Evolutionary conservation across 2,329 filamentous ascomycete genomes (phyloP), one percentile per base, ranked within the genome.

Genomic region (Penicillium sclerotiorum): DNA sequence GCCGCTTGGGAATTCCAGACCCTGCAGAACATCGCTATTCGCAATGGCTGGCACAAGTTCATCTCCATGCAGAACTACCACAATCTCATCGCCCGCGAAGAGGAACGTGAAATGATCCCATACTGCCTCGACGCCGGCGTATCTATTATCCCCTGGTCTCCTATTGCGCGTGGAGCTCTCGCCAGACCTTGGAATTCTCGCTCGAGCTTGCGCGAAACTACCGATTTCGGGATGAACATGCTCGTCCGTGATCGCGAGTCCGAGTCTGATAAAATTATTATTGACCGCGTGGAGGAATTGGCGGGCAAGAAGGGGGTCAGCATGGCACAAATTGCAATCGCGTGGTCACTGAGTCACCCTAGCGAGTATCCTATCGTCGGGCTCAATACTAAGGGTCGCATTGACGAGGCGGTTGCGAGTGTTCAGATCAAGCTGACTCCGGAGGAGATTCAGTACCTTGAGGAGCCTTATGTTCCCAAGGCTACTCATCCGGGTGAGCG

Each of bases 281-380:
- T 84, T 41, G 67, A 70, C 28, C 73, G 80, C 0, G 80, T 85
- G 2, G 76, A 85, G 65, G 79, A 86, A 63, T 56, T 86, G 12
- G 81, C 84, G 0, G 72, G 76, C 54, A 82, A 83, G 68, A 77
- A 78, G 57, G 77, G 74, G 0, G 75, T 80, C 63, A 81, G 77
- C 55, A 88, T 88, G 79, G 80, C 81, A 37, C 80, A 86, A 48
- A 80, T 89, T 17, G 79, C 82, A 1, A 75, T 85, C 47, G 84
- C 83, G 2, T 89, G 86, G 86, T 77, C 79, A 49, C 71, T 81
- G 56, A 74, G 77, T 55, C 73, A 75, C 54, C 73, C 77, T 37
- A 77, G 79, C 5, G 68, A 76, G 20, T 81, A 76, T 56, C 84
- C 83, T 1, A 87, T 88, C 50, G 72, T 86, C 45, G 85, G 86